These are phyloP conservation scores for Boletellus sp. DNA, from an alignment of 768 basidiomycete species.

Conservation along the genomic window DNA sequence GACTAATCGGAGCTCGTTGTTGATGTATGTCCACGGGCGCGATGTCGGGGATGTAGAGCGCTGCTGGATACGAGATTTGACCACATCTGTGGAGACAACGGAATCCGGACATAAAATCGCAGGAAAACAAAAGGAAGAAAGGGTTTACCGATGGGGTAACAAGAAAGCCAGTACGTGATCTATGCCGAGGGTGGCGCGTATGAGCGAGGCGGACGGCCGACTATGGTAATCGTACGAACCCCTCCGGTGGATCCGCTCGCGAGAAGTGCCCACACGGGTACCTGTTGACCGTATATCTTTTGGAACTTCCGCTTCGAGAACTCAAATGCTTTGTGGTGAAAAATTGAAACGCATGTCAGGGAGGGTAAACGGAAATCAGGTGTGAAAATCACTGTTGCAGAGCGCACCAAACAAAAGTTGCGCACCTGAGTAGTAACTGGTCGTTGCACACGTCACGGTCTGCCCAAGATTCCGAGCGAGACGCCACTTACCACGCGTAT, in stretches of 20 bases:
- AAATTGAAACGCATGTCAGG: neutral
- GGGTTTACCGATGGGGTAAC: constrained; percentile 74
- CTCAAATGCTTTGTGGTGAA: constrained; percentile 65
- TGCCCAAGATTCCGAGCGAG: neutral
- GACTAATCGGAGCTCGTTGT: constrained; percentile 60
- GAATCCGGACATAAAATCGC: neutral
- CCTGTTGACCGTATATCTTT: constrained; percentile 54
- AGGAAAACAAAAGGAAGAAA: neutral
- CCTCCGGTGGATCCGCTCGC: constrained; percentile 83
- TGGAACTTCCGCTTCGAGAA: constrained; percentile 78
- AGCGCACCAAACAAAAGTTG: neutral
- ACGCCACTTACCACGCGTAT: constrained; percentile 64
- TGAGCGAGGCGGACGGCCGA: neutral
- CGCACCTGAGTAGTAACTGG: constrained; percentile 66
- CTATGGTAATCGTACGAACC: constrained; percentile 39
- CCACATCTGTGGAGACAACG: constrained; percentile 56
- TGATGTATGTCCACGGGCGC: constrained; percentile 74
- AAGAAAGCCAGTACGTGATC: constrained; percentile 75
- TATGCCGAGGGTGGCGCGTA: neutral
- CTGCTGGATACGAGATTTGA: constrained; percentile 88
- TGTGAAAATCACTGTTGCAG: neutral
- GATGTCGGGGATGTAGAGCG: constrained; percentile 69
- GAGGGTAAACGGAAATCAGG: neutral
- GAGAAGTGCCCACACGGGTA: constrained; percentile 84
- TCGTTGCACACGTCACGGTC: neutral